These are phyloP conservation scores for Diaporthe amygdali DNA, from an alignment of 2,329 filamentous ascomycete genomes.

Conservation along the genomic window DNA sequence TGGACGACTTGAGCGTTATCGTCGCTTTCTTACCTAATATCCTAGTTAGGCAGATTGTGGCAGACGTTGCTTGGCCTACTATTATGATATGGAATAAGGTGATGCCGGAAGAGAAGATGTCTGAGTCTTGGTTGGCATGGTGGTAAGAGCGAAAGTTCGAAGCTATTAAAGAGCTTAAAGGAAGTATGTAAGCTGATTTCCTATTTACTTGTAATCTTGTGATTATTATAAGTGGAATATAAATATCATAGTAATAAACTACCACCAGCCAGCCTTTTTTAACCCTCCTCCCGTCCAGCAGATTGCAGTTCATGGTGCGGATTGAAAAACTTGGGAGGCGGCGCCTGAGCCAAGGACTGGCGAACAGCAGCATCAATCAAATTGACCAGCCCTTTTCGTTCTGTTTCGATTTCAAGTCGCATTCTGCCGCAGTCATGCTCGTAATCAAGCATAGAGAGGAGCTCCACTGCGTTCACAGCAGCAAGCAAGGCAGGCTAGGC, in stretches of 20 bases:
- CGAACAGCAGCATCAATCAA: background rate
- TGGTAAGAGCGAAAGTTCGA: background rate
- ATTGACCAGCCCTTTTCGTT: background rate
- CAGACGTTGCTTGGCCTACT: background rate
- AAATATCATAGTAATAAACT: too few relatives aligned
- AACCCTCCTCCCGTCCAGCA: too few relatives aligned
- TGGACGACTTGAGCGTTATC: background rate
- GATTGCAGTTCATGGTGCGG: background rate
- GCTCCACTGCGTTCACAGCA: background rate
- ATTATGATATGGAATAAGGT: background rate
- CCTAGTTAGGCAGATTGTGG: conserved; percentile 1
- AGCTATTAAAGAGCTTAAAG: background rate
- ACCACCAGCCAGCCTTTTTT: too few relatives aligned
- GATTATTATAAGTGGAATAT: too few relatives aligned
- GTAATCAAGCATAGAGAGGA: background rate
- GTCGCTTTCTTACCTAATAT: background rate
- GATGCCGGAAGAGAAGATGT: background rate
- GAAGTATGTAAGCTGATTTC: background rate
- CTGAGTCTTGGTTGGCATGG: background rate
- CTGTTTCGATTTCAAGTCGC: background rate
- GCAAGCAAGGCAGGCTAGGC: background rate
- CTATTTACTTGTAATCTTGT: too few relatives aligned
- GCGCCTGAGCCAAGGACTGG: background rate
- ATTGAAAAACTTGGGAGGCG: background rate
- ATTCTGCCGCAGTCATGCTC: background rate